These are phyloP conservation scores for Pyrenopolyporus hunteri DNA, from an alignment of 495 filamentous ascomycete genomes.

Conservation along the genomic window DNA sequence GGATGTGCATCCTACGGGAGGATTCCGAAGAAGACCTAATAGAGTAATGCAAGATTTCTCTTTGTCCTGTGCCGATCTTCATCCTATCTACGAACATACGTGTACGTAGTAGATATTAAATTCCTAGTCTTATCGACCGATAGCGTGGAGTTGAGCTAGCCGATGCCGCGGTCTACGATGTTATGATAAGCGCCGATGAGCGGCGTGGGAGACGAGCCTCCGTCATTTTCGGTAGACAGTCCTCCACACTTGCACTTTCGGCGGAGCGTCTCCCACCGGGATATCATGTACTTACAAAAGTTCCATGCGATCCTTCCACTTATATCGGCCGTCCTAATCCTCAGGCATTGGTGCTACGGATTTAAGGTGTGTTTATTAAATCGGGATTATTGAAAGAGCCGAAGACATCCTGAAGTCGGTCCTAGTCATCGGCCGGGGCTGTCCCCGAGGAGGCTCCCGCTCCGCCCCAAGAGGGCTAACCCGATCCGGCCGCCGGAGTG, in stretches of 20 bases:
- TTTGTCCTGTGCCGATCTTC: background rate
- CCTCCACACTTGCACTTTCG: slow-evolving; percentile 34
- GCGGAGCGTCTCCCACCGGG: slow-evolving; percentile 11
- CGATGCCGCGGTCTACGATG: slow-evolving; percentile 12
- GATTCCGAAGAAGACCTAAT: slow-evolving; percentile 24
- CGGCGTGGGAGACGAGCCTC: slow-evolving; percentile 31
- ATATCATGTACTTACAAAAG: background rate
- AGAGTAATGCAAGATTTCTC: slow-evolving; percentile 35
- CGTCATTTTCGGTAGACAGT: slow-evolving; percentile 33
- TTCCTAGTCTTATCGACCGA: too few relatives aligned
- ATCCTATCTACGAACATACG: background rate
- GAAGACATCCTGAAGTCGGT: background rate
- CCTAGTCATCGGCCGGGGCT: slow-evolving; percentile 7
- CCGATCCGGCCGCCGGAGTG: slow-evolving; percentile 44
- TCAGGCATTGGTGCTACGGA: background rate
- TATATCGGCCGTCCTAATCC: background rate
- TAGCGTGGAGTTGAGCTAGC: background rate
- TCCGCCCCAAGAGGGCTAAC: slow-evolving; percentile 30
- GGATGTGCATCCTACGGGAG: background rate
- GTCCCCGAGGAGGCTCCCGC: slow-evolving; percentile 22
- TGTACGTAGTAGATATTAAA: background rate
- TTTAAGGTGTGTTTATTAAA: too few relatives aligned
- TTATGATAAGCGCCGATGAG: slow-evolving; percentile 18
- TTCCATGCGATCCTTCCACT: background rate
- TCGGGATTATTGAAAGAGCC: background rate